Base-by-base conservation (phyloP, 306 rosid species). In the Vicia faba region DNA sequence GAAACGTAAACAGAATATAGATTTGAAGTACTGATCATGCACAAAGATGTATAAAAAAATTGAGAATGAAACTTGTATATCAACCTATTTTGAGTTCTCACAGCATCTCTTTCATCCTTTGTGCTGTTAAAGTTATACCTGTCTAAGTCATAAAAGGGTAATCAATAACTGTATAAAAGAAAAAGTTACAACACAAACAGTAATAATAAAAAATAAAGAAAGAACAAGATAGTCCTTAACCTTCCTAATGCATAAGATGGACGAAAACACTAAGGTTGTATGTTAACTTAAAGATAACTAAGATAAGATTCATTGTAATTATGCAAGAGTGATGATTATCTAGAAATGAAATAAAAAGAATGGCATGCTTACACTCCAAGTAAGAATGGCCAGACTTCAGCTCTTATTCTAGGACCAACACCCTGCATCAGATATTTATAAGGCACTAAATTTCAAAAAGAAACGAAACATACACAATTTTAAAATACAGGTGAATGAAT, bases 381-480 rank as follows among this genome's bases (percentile, higher is more conserved):
- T 39, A 95, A 92, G 73, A 88, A 95, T 11, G 99, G 97, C 99
- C 99, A 95, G 69, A 91, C 99, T 71, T 91, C 97, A 15, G 92
- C 83, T 60, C 97, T 84, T 45, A 95, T 85, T 73, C 91, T 78
- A 54, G 97, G 95, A 84, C 88, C 89, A 75, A 91, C 88, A 63
- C 97, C 99, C 99, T 95, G 79, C 79, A 84, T 61, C 51, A 81
- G 31, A 77, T 71, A 62, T 53, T 38, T 43, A 73, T 5, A 64
- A 40, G n/a, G 72, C 70, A 64, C 65, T 64, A 62, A 81, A 57
- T 61, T 71, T 51, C 82, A 28, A 23, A 68, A 31, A 48, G 54
- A 43, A 51, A 78, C 66, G 56, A 35, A 23, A 25, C 44, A 55
- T 46, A 57, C 48, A 38, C 23, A 64, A 50, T 14, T 35, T 46